phyloP scores from a whole-genome alignment of 805 yeast genomes.

The Blastobotrys terrestris region DNA sequence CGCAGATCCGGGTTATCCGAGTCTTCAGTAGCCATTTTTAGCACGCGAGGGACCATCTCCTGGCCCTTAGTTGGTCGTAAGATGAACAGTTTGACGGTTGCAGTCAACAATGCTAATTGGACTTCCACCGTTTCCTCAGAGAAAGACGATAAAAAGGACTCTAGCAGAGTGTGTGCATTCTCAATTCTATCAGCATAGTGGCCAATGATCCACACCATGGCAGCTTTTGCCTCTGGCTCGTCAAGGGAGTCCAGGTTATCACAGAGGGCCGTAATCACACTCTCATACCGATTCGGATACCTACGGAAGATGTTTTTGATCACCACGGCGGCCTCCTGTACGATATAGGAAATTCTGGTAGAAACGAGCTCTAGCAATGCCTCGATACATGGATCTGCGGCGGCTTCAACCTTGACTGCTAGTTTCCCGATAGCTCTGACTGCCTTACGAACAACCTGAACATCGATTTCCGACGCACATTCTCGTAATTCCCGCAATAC shows the following conservation, averaged over 20 bases:
- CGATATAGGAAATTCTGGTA: constrained; percentile 63
- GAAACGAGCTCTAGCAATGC: constrained; percentile 53
- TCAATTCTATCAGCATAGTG: constrained; percentile 51
- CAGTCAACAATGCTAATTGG: constrained; percentile 66
- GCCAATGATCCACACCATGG: constrained; percentile 82
- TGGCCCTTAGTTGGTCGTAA: constrained; percentile 51
- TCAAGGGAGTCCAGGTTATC: constrained; percentile 46
- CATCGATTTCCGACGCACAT: constrained; percentile 82
- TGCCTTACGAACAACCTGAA: constrained; percentile 80
- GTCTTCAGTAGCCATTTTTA: constrained; percentile 68
- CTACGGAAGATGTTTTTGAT: constrained; percentile 69
- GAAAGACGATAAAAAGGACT: constrained; percentile 41
- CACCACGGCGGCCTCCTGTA: constrained; percentile 75
- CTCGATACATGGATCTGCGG: constrained; percentile 59
- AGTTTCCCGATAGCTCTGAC: constrained; percentile 85
- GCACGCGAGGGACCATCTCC: constrained; percentile 47
- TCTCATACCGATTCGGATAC: constrained; percentile 55
- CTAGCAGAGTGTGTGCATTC: constrained; percentile 37
- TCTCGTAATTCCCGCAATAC: constrained; percentile 75
- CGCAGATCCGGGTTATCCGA: constrained; percentile 78
- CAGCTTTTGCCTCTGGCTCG: constrained; percentile 72
- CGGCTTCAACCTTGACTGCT: constrained; percentile 64
- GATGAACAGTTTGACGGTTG: constrained; percentile 64
- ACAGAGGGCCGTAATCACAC: constrained; percentile 39
- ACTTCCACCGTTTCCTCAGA: constrained; percentile 65